A percentile compares a stretch with the other conserved stretches of the same genome.
Evolutionary conservation across 352 stramenopile species (phyloP).

Genomic region (Globisporangium takayamanum): DNA sequence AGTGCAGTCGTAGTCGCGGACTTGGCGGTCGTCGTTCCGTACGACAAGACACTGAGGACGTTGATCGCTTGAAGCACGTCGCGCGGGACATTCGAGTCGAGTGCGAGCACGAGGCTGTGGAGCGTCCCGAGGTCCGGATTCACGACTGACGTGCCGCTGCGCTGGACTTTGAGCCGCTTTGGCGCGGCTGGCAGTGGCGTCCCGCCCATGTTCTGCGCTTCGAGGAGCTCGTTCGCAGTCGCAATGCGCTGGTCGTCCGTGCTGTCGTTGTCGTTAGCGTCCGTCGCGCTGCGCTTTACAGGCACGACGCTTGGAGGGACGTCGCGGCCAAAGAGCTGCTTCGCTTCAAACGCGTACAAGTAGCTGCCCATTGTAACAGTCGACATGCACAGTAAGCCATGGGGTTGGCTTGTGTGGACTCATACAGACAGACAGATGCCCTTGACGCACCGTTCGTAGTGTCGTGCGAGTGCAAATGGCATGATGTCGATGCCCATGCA

Average conservation of each 20-base stretch:
- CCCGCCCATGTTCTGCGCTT: conserved; percentile 52
- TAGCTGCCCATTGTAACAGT: conserved; percentile 11
- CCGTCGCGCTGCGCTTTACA: conserved; percentile 7
- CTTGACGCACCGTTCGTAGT: conserved; percentile 41
- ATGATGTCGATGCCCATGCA: conserved; percentile 56
- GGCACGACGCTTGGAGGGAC: conserved; percentile 19
- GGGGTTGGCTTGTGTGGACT: neutral
- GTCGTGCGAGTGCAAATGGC: conserved; percentile 50
- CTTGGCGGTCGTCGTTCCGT: conserved; percentile 21
- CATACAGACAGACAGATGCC: neutral
- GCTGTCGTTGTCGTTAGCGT: neutral
- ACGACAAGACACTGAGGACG: conserved; percentile 68
- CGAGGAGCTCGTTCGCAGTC: conserved; percentile 53
- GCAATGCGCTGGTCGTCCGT: conserved; percentile 34
- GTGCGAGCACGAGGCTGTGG: conserved; percentile 59
- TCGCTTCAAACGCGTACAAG: conserved; percentile 63
- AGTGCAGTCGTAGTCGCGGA: conserved; percentile 2
- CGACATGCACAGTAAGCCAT: no score
- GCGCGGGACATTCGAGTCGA: conserved; percentile 53
- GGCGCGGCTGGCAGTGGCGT: conserved; percentile 52
- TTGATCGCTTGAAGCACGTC: conserved; percentile 60
- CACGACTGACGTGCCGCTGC: conserved; percentile 16
- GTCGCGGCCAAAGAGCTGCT: conserved; percentile 70
- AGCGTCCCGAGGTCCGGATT: conserved; percentile 49
- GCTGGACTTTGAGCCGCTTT: conserved; percentile 66